Evolutionary conservation across 306 rosid species (phyloP), one percentile per base, ranked within the genome.

Genomic region (Citrullus mucosospermus): DNA sequence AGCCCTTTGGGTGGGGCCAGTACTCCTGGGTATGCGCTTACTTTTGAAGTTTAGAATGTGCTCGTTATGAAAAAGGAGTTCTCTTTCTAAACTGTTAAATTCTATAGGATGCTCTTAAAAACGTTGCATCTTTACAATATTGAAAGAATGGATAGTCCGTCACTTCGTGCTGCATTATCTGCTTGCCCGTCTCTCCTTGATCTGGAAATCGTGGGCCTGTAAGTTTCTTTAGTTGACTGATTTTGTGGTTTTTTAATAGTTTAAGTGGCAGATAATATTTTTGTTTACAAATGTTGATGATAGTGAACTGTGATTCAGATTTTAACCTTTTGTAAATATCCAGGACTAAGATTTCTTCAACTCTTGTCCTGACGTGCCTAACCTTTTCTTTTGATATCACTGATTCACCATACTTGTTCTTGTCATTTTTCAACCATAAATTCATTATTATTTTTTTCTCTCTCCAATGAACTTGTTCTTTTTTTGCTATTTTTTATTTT

Each of bases 121-220:
- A 90, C 83, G 83, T 81, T 92, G 85, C 99, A 95, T 87, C 90
- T 95, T 83, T 91, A 91, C 85, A 95, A 92, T 77, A 87, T 95
- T 82, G 99, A 91, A 83, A 86, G 96, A 82, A 95, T 95, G 98
- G 97, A 95, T 79, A 89, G 75, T 81, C 6, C 89, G 51, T 95
- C 99, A 60, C 99, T 95, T 75, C 83, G 86, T 83, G 89, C 58
- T 50, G 96, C 97, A 79, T 76, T 95, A 78, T 87, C 86, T 3
- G 93, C 93, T 32, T 95, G 99, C 82, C 97, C 92, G 41, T 86
- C 91, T 82, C 98, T 95, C 69, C 91, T 91, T 81, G 99, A 95
- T 87, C 85, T 92, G 85, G 98, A 95, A 91, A 90, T 95, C 59
- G 93, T 95, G 80, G 97, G 97, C 89, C 95, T 95, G 99, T 95